phyloP scores from a whole-genome alignment of 2,329 filamentous ascomycete species.

The Sphaerulina populicola region DNA sequence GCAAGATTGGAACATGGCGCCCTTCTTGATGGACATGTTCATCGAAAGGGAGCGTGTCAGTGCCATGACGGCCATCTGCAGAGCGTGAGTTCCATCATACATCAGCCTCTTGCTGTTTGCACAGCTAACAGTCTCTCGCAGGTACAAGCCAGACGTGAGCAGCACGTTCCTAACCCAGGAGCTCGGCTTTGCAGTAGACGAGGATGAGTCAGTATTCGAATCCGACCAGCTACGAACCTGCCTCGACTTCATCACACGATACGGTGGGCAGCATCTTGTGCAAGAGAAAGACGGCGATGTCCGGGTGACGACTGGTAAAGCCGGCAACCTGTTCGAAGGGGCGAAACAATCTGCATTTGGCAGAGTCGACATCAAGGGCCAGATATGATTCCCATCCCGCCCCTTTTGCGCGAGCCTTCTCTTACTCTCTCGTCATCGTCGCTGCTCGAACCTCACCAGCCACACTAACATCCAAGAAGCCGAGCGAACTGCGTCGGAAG shows the following conservation, averaged over 20 bases:
- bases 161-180: constrained; percentile 91
- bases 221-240: constrained; percentile 41
- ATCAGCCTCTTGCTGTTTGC: neutral
- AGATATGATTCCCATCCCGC: constrained; percentile 53
- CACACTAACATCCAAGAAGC: constrained; percentile 5
- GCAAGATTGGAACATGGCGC: constrained; percentile 65
- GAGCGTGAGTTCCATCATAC: constrained; percentile 61
- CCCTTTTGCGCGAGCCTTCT: neutral
- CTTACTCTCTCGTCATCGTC: neutral
- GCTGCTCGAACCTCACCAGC: neutral
- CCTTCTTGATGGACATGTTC: constrained; percentile 99
- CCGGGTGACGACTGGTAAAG: constrained; percentile 65
- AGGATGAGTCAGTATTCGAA: constrained; percentile 45
- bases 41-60: constrained; percentile 84
- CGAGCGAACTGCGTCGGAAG: neutral
- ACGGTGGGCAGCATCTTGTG: constrained; percentile 66
- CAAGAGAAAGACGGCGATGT: constrained; percentile 63
- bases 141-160: constrained; percentile 85
- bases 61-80: constrained; percentile 86
- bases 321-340: constrained; percentile 62
- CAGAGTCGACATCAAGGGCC: constrained; percentile 92
- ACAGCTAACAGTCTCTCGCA: constrained; percentile 46
- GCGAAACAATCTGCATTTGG: constrained; percentile 67
- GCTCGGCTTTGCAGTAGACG: constrained; percentile 87
- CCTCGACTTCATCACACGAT: constrained; percentile 78